These are phyloP conservation scores for Cladophialophora bantiana DNA, from an alignment of 2,329 filamentous ascomycete species.

Conservation along the genomic window DNA sequence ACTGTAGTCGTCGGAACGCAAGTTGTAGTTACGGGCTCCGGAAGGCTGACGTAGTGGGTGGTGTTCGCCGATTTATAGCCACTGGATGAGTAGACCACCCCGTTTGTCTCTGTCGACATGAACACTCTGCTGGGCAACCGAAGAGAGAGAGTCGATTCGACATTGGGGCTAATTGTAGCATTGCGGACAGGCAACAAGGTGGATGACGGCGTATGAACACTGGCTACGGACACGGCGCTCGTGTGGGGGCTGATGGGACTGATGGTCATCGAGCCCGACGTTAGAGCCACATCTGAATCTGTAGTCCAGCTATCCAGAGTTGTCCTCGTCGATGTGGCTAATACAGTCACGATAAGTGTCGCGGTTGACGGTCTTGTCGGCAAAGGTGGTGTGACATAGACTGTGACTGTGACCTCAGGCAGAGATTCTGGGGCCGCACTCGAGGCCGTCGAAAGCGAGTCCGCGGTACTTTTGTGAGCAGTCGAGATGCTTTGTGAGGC, in stretches of 20 bases:
- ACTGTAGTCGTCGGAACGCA: conserved; percentile 23
- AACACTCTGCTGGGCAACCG: not conserved
- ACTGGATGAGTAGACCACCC: conserved; percentile 10
- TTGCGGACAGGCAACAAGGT: not conserved
- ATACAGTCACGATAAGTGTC: not conserved
- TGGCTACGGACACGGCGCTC: not conserved
- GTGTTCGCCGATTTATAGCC: not conserved
- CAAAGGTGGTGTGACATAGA: conserved; percentile 9
- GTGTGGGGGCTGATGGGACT: not conserved
- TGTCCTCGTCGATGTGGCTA: not conserved
- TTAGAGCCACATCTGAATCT: not conserved
- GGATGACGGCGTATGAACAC: not conserved
- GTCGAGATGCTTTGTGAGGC: not conserved
- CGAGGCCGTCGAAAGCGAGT: not conserved
- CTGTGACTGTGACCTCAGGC: conserved; percentile 8
- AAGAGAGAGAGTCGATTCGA: not conserved
- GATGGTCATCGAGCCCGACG: not conserved
- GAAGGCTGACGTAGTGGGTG: not conserved
- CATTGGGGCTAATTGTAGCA: not conserved
- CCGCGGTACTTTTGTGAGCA: not conserved
- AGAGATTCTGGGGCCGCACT: not conserved
- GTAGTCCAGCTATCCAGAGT: not conserved
- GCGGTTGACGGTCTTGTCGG: not conserved
- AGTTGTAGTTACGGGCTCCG: conserved; percentile 19
- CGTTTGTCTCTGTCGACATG: conserved; percentile 11